These are phyloP conservation scores for Apiotrichum akiyoshidainum DNA, from an alignment of 1,284 basidiomycete species.

Conservation along the genomic window DNA sequence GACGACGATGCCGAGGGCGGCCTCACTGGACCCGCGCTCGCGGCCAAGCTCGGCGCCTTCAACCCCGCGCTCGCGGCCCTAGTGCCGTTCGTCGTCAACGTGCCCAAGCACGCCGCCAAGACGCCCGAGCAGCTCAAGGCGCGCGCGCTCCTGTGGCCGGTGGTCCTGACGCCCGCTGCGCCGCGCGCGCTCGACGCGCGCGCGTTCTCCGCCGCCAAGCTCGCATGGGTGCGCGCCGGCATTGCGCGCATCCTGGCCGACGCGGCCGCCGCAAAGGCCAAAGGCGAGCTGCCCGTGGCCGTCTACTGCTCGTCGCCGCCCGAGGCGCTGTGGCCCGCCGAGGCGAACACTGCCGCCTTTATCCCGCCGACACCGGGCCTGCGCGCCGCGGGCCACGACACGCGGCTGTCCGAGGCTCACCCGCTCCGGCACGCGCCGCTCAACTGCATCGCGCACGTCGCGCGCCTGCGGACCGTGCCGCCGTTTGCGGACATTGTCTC, in stretches of 20 bases:
- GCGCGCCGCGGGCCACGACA: slow-evolving; percentile 60
- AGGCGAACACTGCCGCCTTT: slow-evolving; percentile 46
- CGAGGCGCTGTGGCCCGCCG: slow-evolving; percentile 48
- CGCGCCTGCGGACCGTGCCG: slow-evolving; percentile 54
- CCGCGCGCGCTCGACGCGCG: slow-evolving; percentile 57
- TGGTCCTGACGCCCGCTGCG: slow-evolving; percentile 67
- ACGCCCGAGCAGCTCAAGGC: slow-evolving; percentile 64
- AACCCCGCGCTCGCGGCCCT: slow-evolving; percentile 46
- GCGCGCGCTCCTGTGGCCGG: slow-evolving; percentile 77
- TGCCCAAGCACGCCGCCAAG: slow-evolving; percentile 70
- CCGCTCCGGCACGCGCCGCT: slow-evolving; percentile 78
- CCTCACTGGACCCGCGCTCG: slow-evolving; percentile 31
- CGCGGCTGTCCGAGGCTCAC: slow-evolving; percentile 63
- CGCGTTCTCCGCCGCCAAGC: slow-evolving; percentile 63
- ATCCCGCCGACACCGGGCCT: slow-evolving; percentile 51
- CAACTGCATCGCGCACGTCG: slow-evolving; percentile 64
- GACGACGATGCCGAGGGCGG: slow-evolving; percentile 16
- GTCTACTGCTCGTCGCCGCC: slow-evolving; percentile 68
- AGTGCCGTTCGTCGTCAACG: slow-evolving; percentile 58
- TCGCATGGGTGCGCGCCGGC: slow-evolving; percentile 70
- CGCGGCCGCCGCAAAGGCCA: slow-evolving; percentile 54
- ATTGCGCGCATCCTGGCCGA: slow-evolving; percentile 58
- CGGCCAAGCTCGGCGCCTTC: slow-evolving; percentile 45
- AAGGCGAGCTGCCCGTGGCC: slow-evolving; percentile 72
- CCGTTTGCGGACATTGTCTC: slow-evolving; percentile 43